Evolutionary conservation across 495 filamentous ascomycete genomes (phyloP).

Genomic region (Daldinia concentrica): DNA sequence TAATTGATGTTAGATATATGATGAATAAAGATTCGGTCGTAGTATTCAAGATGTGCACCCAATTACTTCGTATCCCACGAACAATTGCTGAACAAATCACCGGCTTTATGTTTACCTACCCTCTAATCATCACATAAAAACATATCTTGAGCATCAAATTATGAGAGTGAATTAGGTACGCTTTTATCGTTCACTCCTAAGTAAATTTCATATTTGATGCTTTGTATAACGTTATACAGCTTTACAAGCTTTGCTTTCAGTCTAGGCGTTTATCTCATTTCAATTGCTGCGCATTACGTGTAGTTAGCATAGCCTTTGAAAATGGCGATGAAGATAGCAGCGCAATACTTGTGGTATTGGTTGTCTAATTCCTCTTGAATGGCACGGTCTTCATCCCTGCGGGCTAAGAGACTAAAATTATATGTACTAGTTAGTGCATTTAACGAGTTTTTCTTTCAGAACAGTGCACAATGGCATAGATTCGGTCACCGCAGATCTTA

Average conservation of each 20-base stretch:
- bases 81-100: background rate
- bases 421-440: too few relatives aligned
- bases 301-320: constrained; percentile 1
- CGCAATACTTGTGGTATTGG: background rate
- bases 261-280: background rate
- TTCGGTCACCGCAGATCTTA: too few relatives aligned
- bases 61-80: too few relatives aligned
- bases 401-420: background rate
- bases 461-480: too few relatives aligned
- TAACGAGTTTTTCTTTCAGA: too few relatives aligned
- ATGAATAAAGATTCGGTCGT: background rate
- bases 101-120: background rate
- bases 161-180: background rate
- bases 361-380: background rate
- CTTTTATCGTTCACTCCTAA: too few relatives aligned
- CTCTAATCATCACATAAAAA: background rate
- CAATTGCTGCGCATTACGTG: background rate
- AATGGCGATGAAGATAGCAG: background rate
- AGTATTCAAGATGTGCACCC: background rate
- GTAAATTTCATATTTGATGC: too few relatives aligned
- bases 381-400: background rate
- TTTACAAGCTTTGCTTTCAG: background rate
- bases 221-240: too few relatives aligned
- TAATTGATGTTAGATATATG: background rate
- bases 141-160: background rate